Base-by-base conservation (phyloP, 2,329 filamentous ascomycete species). In the Cytospora chrysosperma region DNA sequence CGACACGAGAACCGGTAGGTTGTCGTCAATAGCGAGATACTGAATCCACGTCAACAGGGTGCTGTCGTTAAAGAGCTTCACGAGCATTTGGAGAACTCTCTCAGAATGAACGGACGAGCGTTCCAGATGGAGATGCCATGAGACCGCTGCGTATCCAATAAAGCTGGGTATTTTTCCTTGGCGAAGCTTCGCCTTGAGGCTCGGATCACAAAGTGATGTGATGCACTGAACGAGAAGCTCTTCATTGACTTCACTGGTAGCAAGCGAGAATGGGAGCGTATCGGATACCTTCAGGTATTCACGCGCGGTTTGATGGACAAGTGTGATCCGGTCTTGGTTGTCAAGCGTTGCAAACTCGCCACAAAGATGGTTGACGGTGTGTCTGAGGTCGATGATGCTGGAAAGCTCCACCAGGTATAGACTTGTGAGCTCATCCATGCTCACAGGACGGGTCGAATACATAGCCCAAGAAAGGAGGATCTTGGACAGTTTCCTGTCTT, bases 1-100 rank as follows among this genome's bases (percentile, higher is more conserved):
- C 15, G 58, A 17, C 0, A 60, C 50, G 0, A 60, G 37, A n/a
- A 47, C 15, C 2, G 58, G 58, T 17, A 60, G 9, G 26, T 60
- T 50, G 4, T 60, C 50, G 28, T 54, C 21, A 0, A 40, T 49
- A 28, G 70, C 66, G 4, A 72, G 52, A n/a, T 66, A 67, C 13
- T 72, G 70, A 27, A 72, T 70, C 70, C 70, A 72, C 4, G 64
- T 47, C n/a, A 72, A 64, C 17, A 64, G 63, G n/a, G 28, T 67
- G 5, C 49, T 56, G 21, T 67, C 62, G 3, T 50, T 40, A 37
- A 71, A 70, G 56, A 72, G 70, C 13, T 54, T 63, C 21, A 67
- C 59, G 2, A 72, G 64, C 17, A 30, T 43, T 26, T 67, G 58
- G 3, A 70, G 50, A 2, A 68, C 62, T 13, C 55, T 53, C 32